Percentiles rank a stretch among this genome's conserved stretches.
Evolutionary conservation across 495 filamentous ascomycete genomes (phyloP).

Genomic region (Aspergillus nanangensis): DNA sequence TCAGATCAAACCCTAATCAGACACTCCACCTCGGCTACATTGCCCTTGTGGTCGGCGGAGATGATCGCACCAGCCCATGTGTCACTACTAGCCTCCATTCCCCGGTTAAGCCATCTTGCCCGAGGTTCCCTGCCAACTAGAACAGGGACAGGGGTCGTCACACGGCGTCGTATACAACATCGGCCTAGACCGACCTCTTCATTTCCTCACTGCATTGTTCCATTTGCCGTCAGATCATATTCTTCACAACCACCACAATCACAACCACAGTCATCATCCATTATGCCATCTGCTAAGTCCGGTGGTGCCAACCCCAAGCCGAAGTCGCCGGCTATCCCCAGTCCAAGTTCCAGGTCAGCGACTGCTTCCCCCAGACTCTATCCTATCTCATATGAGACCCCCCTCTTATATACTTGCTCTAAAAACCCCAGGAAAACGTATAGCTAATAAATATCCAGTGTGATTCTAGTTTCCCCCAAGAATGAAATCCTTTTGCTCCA

Average conservation of each 20-base stretch:
- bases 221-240: too few species aligned
- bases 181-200: background rate
- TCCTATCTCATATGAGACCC: too few species aligned
- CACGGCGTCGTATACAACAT: background rate
- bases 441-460: conserved; percentile 40
- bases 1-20: too few species aligned
- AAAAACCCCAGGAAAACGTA: background rate
- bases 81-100: background rate
- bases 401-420: too few species aligned
- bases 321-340: conserved; percentile 22
- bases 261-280: too few species aligned
- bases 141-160: too few species aligned
- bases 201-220: background rate
- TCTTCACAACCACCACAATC: too few species aligned
- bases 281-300: conserved; percentile 19
- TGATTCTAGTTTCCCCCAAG: conserved; percentile 77
- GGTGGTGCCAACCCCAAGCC: conserved; percentile 15
- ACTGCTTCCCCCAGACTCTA: too few species aligned
- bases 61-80: conserved; percentile 4
- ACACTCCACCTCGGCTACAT: too few species aligned
- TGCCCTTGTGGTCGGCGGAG: background rate
- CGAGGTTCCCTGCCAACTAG: conserved; percentile 4
- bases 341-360: conserved; percentile 34
- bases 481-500: conserved; percentile 88
- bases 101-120: conserved; percentile 12